Conservation (phyloP, 495 filamentous ascomycete species). For the Penicillium nucicola region DNA sequence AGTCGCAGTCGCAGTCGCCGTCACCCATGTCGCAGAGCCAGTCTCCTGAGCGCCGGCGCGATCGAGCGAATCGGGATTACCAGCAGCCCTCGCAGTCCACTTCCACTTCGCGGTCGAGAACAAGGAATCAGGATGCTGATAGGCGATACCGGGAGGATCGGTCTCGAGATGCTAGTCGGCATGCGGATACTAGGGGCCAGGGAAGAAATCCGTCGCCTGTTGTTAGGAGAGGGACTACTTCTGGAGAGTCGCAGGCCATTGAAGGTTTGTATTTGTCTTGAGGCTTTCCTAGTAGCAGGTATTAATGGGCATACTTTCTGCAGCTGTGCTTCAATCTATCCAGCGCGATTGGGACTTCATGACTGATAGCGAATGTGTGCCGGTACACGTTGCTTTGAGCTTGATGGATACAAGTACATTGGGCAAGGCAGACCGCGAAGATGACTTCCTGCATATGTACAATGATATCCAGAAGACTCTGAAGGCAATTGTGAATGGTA, state of each 20-base stretch:
- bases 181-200: slow-evolving; percentile 20
- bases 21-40: slow-evolving; percentile 18
- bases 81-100: slow-evolving; percentile 16
- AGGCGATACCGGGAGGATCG: slow-evolving; percentile 30
- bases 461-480: slow-evolving; percentile 82
- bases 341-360: slow-evolving; percentile 89
- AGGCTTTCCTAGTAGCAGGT: neutral
- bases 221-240: slow-evolving; percentile 4
- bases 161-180: slow-evolving; percentile 19
- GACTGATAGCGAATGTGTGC: slow-evolving; percentile 80
- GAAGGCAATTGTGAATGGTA: slow-evolving; percentile 87
- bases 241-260: slow-evolving; percentile 33
- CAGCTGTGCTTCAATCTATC: slow-evolving; percentile 67
- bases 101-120: slow-evolving; percentile 34
- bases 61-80: slow-evolving; percentile 33
- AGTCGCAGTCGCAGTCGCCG: slow-evolving; percentile 5
- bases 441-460: slow-evolving; percentile 76
- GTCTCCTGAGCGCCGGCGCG: slow-evolving; percentile 38
- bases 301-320: neutral
- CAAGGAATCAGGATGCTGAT: slow-evolving; percentile 29
- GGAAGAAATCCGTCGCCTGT: slow-evolving; percentile 19
- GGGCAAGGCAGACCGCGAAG: slow-evolving; percentile 82
- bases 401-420: slow-evolving; percentile 92
- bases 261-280: slow-evolving; percentile 30
- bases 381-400: slow-evolving; percentile 88